Evolutionary conservation across 805 yeast genomes (phyloP).

Genomic region (Spathaspora arborariae): DNA sequence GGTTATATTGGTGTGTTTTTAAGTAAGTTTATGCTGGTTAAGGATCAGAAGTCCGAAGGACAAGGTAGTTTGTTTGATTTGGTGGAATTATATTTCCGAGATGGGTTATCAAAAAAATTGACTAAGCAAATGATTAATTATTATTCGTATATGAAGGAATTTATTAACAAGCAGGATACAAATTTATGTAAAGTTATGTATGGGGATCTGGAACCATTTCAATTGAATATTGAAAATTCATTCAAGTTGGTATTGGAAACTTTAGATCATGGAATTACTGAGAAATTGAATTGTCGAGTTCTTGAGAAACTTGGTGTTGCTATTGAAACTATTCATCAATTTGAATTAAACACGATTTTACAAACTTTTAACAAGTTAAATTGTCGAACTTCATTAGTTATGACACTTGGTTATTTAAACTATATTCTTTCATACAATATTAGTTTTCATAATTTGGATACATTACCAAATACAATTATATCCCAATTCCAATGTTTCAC

Average conservation of each 20-base stretch:
- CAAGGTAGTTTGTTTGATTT: background rate
- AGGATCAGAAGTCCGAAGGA: background rate
- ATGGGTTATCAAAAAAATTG: background rate
- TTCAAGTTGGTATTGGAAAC: conserved; percentile 18
- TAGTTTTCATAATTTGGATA: conserved; percentile 7
- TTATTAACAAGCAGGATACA: background rate
- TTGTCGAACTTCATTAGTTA: conserved; percentile 19
- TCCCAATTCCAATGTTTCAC: conserved; percentile 14
- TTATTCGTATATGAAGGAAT: background rate
- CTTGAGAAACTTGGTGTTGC: background rate
- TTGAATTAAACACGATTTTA: conserved; percentile 13
- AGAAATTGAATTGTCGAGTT: background rate
- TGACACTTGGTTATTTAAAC: conserved; percentile 14
- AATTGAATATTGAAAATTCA: conserved; percentile 6
- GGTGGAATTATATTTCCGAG: background rate
- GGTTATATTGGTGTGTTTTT: background rate
- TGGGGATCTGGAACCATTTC: background rate
- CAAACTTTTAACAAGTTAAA: conserved; percentile 15
- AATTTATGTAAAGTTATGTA: background rate
- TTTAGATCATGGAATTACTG: conserved; percentile 17
- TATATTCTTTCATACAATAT: conserved; percentile 14
- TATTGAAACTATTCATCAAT: conserved; percentile 1
- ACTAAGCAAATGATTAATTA: background rate
- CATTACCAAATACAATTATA: conserved; percentile 11
- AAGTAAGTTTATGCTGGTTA: background rate